phyloP scores from a whole-genome alignment of 2,329 filamentous ascomycete species.

The Hymenoscyphus repandus region DNA sequence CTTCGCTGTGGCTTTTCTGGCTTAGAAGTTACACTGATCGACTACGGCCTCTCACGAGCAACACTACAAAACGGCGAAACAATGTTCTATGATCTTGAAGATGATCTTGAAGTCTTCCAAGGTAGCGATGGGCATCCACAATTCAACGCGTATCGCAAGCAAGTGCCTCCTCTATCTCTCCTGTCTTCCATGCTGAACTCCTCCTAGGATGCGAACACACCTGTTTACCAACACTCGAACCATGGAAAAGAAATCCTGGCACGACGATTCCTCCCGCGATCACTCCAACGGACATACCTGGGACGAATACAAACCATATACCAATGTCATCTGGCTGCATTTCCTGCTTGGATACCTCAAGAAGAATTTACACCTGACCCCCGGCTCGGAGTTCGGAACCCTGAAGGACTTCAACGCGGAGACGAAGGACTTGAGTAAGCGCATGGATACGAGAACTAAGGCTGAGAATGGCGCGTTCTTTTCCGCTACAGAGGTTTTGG shows the following conservation, averaged over 20 bases:
- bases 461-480: constrained; percentile 19
- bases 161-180: constrained; percentile 41
- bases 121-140: constrained; percentile 51
- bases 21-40: constrained; percentile 58
- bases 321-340: constrained; percentile 60
- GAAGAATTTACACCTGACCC: constrained; percentile 7
- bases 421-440: constrained; percentile 48
- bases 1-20: constrained; percentile 46
- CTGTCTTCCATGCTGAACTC: constrained; percentile 48
- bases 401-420: constrained; percentile 39
- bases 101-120: constrained; percentile 54
- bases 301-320: constrained; percentile 52
- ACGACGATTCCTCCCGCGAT: constrained; percentile 7
- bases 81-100: constrained; percentile 54
- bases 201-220: constrained; percentile 30
- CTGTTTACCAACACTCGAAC: constrained; percentile 16
- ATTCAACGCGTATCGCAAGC: constrained; percentile 55
- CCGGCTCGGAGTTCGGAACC: neutral
- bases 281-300: constrained; percentile 35
- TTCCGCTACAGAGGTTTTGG: constrained; percentile 18
- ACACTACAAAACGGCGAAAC: constrained; percentile 37
- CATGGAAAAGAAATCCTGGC: constrained; percentile 12
- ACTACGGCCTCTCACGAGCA: constrained; percentile 60
- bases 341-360: constrained; percentile 53
- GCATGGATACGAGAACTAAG: constrained; percentile 39